These are phyloP conservation scores for Exophiala sideris DNA, from an alignment of 2,329 filamentous ascomycete species.

Conservation along the genomic window DNA sequence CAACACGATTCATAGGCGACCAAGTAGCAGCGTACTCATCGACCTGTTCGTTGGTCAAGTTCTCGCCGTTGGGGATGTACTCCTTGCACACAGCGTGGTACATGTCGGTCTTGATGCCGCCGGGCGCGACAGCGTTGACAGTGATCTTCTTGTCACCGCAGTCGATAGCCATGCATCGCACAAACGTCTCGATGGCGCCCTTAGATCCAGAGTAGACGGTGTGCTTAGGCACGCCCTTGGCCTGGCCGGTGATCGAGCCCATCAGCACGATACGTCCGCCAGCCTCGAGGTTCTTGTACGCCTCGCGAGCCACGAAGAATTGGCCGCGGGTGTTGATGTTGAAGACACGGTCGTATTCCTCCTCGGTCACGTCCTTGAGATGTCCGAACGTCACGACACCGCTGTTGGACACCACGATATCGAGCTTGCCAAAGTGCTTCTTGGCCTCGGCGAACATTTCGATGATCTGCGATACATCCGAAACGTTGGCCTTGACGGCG, in stretches of 20 bases:
- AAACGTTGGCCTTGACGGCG: conserved; percentile 66
- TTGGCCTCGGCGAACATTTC: conserved; percentile 62
- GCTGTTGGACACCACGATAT: conserved; percentile 58
- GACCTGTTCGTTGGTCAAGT: conserved; percentile 28
- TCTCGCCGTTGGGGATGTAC: conserved; percentile 41
- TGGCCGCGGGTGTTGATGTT: conserved; percentile 66
- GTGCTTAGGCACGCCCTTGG: conserved; percentile 65
- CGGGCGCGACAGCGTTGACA: conserved; percentile 65
- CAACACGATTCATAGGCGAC: conserved; percentile 56
- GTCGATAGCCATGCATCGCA: conserved; percentile 70
- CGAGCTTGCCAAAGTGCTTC: conserved; percentile 61
- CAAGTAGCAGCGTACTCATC: conserved; percentile 36
- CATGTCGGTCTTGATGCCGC: conserved; percentile 67
- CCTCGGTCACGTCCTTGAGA: conserved; percentile 64
- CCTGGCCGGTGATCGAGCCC: conserved; percentile 65
- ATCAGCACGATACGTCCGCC: conserved; percentile 73
- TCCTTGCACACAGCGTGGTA: conserved; percentile 49
- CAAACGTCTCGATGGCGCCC: conserved; percentile 73
- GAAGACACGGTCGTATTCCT: conserved; percentile 71
- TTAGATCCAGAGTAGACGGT: conserved; percentile 72
- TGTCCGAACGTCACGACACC: conserved; percentile 66
- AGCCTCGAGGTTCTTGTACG: conserved; percentile 65
- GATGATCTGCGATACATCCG: conserved; percentile 61
- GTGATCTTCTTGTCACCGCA: conserved; percentile 65
- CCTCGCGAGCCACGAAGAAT: conserved; percentile 75